Evolutionary conservation across 2,329 filamentous ascomycete species (phyloP).

Genomic region (Coniochaeta sp.): DNA sequence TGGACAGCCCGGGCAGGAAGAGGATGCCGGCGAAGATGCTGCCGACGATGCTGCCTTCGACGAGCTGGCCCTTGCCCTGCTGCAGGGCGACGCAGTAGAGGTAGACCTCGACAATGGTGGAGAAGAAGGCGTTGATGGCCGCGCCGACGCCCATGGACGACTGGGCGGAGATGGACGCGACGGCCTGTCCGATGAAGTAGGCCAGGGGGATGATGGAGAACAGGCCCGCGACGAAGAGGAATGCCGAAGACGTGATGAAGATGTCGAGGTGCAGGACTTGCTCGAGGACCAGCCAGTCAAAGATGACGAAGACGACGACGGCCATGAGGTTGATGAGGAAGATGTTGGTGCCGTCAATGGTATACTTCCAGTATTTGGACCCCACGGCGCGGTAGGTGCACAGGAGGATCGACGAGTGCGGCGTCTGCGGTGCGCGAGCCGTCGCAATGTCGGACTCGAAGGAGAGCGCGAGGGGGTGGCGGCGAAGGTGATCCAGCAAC

Average conservation of each 20-base stretch:
- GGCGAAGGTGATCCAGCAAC: constrained; percentile 82
- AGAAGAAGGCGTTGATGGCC: constrained; percentile 97
- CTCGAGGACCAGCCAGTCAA: constrained; percentile 80
- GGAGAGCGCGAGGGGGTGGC: constrained; percentile 85
- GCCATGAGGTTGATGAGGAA: constrained; percentile 96
- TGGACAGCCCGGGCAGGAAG: constrained; percentile 88
- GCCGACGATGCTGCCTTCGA: constrained; percentile 94
- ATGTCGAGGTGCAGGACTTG: constrained; percentile 61
- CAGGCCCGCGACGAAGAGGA: constrained; percentile 77
- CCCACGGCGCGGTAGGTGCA: constrained; percentile 97
- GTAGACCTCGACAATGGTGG: constrained; percentile 94
- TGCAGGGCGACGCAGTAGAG: constrained; percentile 91
- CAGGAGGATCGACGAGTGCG: constrained; percentile 79
- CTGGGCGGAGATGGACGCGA: constrained; percentile 96
- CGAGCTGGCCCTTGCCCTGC: constrained; percentile 85
- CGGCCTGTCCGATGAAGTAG: constrained; percentile 97
- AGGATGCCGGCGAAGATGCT: constrained; percentile 97
- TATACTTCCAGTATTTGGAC: constrained; percentile 98
- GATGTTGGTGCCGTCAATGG: constrained; percentile 95
- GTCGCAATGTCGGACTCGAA: constrained; percentile 83
- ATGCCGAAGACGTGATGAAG: constrained; percentile 72
- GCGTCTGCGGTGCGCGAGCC: constrained; percentile 61
- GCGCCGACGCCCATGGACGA: constrained; percentile 97
- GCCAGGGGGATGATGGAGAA: constrained; percentile 93
- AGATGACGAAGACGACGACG: constrained; percentile 88